Evolutionary conservation across 495 filamentous ascomycete species (phyloP), one percentile per base, ranked within the genome.

Genomic region (Thozetella sp.): DNA sequence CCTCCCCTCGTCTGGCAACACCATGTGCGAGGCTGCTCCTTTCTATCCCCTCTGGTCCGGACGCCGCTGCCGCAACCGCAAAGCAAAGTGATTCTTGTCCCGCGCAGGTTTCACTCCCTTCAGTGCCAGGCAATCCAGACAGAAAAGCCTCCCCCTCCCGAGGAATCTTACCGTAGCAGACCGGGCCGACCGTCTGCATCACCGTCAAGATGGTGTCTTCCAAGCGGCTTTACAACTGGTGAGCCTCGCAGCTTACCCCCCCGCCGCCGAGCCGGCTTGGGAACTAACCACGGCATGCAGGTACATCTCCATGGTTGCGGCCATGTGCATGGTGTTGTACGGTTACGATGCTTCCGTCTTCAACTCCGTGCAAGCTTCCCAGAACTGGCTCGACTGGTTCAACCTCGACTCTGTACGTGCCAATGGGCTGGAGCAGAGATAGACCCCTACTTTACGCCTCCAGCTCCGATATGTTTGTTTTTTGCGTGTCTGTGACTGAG

Each of bases 311-410:
- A 70, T 83, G 25, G 81, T 88, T 53, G 85, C 85, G 27, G 85
- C 86, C 64, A 77, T 83, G 69, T 88, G 85, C 66, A 89, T 89
- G 86, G 84, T 87, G 17, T 72, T 89, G 17, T 89, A 87, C 64
- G 86, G 86, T 12, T 89, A 87, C 60, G 86, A 89, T 78, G 84
- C 85, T 24, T 86, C 84, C 1, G 84, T 88, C 11, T 89, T 80
- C 76, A 88, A 88, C 67, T 84, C 84, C 22, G 81, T 87, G 20
- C 85, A 86, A 63, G 82, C 80, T 24, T 85, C 81, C 9, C 67
- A 77, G 9, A 82, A 86, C 62, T 88, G 86, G 86, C 68, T 81
- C 6, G 77, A 76, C 17, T 88, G 76, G 67, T 88, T 89, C 69
- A 74, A 84, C 48, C 70, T 73, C 57, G 56, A 85, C 24, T 78